A percentile compares a stretch with the other conserved stretches of the same genome.
Evolutionary conservation across 768 basidiomycete species (phyloP).

Genomic region (Mycena maculata): DNA sequence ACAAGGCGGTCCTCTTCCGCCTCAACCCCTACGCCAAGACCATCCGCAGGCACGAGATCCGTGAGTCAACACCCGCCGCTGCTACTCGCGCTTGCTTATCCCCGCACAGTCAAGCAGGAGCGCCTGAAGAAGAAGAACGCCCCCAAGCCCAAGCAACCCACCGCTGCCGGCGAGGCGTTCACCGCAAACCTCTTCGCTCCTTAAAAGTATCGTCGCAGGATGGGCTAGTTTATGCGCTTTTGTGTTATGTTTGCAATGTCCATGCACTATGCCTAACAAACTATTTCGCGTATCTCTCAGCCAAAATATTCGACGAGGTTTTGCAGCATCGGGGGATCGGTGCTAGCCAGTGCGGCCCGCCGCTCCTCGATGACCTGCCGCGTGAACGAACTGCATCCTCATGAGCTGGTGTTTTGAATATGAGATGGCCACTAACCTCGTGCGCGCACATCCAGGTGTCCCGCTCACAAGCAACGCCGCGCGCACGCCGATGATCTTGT

Average conservation of each 20-base stretch:
- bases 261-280: constrained; percentile 8
- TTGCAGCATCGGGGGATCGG: constrained; percentile 37
- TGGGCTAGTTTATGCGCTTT: constrained; percentile 26
- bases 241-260: constrained; percentile 24
- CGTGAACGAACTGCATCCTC: constrained; percentile 59
- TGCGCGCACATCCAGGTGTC: constrained; percentile 56
- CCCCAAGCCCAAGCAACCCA: constrained; percentile 72
- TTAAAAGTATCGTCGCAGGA: constrained; percentile 44
- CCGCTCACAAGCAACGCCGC: constrained; percentile 65
- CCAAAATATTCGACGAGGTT: constrained; percentile 62
- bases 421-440: constrained; percentile 50
- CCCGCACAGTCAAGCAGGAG: constrained; percentile 78
- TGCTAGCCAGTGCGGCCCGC: constrained; percentile 37
- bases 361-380: constrained; percentile 62
- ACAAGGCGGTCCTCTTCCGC: constrained; percentile 95
- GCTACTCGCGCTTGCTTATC: constrained; percentile 6
- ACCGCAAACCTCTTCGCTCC: constrained; percentile 86
- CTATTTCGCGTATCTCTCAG: not conserved
- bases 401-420: constrained; percentile 29
- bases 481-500: constrained; percentile 64
- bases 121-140: constrained; percentile 70
- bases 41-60: constrained; percentile 87
- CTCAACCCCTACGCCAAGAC: constrained; percentile 99
- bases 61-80: constrained; percentile 60
- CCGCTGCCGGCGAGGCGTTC: constrained; percentile 85